phyloP scores from a whole-genome alignment of 2,329 filamentous ascomycete species.

The Pyrenophora seminiperda region DNA sequence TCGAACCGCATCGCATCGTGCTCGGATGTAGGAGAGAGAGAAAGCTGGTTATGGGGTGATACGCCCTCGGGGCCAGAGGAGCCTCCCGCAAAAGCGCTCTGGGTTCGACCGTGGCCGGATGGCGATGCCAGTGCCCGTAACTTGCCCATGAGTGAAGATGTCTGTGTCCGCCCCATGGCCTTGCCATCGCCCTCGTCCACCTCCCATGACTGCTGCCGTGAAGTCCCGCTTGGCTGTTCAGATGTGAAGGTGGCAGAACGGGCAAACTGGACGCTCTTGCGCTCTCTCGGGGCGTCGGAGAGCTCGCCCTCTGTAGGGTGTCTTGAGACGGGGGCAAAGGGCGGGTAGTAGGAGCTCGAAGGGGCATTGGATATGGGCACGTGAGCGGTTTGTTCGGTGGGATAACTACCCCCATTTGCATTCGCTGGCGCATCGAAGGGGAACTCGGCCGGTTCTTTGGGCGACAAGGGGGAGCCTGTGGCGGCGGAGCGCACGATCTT shows the following conservation, averaged over 20 bases:
- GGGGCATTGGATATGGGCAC: constrained; percentile 31
- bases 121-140: constrained; percentile 73
- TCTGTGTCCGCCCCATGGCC: constrained; percentile 54
- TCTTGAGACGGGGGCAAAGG: constrained; percentile 42
- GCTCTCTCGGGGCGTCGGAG: constrained; percentile 47
- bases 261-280: constrained; percentile 78
- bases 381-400: constrained; percentile 21
- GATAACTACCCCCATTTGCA: constrained; percentile 25
- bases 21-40: constrained; percentile 57
- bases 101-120: constrained; percentile 56
- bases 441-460: constrained; percentile 43
- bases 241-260: constrained; percentile 51
- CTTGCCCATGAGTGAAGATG: constrained; percentile 75
- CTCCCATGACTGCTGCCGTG: constrained; percentile 69
- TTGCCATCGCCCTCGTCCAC: constrained; percentile 66
- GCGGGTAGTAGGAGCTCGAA: constrained; percentile 30
- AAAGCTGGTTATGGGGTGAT: constrained; percentile 48
- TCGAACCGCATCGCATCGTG: constrained; percentile 55
- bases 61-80: constrained; percentile 47
- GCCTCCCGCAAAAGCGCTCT: constrained; percentile 54
- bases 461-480: constrained; percentile 35
- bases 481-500: constrained; percentile 39
- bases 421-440: constrained; percentile 39
- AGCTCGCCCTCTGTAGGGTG: constrained; percentile 40
- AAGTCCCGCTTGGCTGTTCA: constrained; percentile 55